Evolutionary conservation across 1,284 basidiomycete genomes (phyloP).

Genomic region (Fomes fomentarius): DNA sequence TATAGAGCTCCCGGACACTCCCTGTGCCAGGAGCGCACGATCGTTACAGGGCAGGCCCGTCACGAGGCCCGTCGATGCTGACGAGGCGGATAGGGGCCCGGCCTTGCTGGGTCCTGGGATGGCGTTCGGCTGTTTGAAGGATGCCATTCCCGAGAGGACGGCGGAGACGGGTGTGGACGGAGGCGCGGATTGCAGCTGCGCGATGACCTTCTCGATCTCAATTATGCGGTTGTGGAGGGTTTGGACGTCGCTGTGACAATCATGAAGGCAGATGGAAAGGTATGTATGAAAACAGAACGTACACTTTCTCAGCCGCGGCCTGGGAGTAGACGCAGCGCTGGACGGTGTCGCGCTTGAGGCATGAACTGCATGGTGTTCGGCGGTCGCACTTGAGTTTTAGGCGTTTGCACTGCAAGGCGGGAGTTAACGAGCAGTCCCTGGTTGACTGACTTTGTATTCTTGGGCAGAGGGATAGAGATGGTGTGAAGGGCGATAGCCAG

Average conservation of each 20-base stretch:
- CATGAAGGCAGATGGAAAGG: not conserved
- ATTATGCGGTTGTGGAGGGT: constrained; percentile 79
- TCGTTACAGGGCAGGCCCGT: constrained; percentile 39
- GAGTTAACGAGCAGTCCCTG: not conserved
- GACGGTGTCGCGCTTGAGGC: constrained; percentile 76
- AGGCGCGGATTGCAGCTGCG: constrained; percentile 40
- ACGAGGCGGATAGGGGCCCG: constrained; percentile 29
- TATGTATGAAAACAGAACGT: constrained; percentile 30
- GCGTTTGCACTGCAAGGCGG: constrained; percentile 77
- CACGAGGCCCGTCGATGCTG: constrained; percentile 22
- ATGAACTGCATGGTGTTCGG: constrained; percentile 72
- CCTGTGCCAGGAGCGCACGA: constrained; percentile 43
- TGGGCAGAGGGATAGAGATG: not conserved
- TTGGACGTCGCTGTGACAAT: constrained; percentile 62
- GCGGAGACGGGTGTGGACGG: constrained; percentile 23
- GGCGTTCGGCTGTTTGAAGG: constrained; percentile 25
- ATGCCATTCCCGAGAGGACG: constrained; percentile 20
- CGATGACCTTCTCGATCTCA: constrained; percentile 56
- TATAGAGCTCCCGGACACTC: constrained; percentile 51
- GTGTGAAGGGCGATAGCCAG: no score
- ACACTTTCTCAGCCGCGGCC: constrained; percentile 83
- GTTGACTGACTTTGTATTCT: not conserved
- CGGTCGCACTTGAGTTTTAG: constrained; percentile 83
- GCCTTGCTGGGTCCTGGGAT: constrained; percentile 15
- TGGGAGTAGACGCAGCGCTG: constrained; percentile 75